phyloP scores from a whole-genome alignment of 139 green algal species.

The Zygnema circumcarinatum region DNA sequence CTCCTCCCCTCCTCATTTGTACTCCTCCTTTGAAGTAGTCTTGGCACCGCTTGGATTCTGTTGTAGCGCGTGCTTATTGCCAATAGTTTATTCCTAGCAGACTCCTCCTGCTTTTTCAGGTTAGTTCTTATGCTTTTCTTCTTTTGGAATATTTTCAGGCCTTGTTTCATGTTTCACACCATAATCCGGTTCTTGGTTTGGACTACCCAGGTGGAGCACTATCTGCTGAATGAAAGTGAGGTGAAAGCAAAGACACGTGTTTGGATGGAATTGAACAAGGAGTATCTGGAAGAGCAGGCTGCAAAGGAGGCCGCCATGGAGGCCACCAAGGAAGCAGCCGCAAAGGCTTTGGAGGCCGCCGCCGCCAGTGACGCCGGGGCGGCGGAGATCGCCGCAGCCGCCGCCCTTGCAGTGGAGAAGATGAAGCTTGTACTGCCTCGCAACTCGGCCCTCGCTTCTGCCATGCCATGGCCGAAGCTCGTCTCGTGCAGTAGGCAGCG shows the following conservation, averaged over 20 bases:
- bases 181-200: background rate
- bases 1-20: background rate
- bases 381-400: slow-evolving; percentile 16
- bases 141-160: too few relatives aligned
- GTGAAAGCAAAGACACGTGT: slow-evolving; percentile 68
- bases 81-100: too few relatives aligned
- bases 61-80: too few relatives aligned
- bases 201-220: slow-evolving; percentile 58
- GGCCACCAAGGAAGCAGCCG: slow-evolving; percentile 30
- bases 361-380: background rate
- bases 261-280: slow-evolving; percentile 75
- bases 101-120: too few relatives aligned
- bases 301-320: slow-evolving; percentile 27
- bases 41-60: background rate
- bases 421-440: slow-evolving; percentile 3
- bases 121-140: too few relatives aligned
- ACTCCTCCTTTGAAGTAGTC: background rate
- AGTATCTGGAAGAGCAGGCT: slow-evolving; percentile 63
- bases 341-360: slow-evolving; percentile 18
- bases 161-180: background rate
- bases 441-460: too few relatives aligned
- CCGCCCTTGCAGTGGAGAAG: slow-evolving; percentile 4
- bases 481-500: too few relatives aligned
- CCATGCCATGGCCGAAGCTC: too few relatives aligned
- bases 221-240: slow-evolving; percentile 73